phyloP scores from a whole-genome alignment of 1,139 yeast genomes.

The Kurtzmaniella natalensis region DNA sequence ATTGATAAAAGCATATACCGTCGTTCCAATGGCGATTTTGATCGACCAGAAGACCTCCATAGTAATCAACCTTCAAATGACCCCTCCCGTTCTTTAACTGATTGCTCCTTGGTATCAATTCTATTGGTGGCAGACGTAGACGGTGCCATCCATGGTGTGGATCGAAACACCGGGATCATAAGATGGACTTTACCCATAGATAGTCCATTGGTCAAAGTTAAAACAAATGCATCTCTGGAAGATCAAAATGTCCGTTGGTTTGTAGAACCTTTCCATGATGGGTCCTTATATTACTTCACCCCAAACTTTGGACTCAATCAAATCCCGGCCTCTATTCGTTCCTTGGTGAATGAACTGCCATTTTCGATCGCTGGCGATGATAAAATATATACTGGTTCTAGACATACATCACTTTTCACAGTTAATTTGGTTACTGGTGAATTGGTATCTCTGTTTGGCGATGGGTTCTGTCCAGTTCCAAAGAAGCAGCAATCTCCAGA shows the following conservation, averaged over 20 bases:
- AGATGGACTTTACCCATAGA: conserved; percentile 70
- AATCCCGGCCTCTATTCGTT: conserved; percentile 77
- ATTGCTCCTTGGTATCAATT: conserved; percentile 58
- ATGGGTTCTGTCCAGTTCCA: conserved; percentile 29
- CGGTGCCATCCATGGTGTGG: conserved; percentile 81
- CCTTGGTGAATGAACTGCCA: conserved; percentile 80
- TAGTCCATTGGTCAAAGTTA: conserved; percentile 48
- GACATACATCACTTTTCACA: conserved; percentile 72
- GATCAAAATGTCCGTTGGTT: conserved; percentile 54
- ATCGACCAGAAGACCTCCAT: too few species aligned
- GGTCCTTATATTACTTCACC: conserved; percentile 82
- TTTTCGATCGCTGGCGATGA: conserved; percentile 77
- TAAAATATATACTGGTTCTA: conserved; percentile 82
- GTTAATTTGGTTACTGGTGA: conserved; percentile 76
- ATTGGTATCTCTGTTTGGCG: conserved; percentile 68
- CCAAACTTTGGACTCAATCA: conserved; percentile 71
- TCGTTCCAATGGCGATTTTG: too few species aligned
- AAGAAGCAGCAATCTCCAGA: conserved; percentile 12
- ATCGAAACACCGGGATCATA: conserved; percentile 69
- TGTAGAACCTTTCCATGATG: conserved; percentile 88
- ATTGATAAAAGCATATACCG: too few species aligned
- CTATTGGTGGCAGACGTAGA: conserved; percentile 79
- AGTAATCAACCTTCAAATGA: conserved; percentile 4
- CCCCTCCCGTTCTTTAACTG: conserved; percentile 29
- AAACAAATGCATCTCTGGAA: conserved; percentile 19